Percentiles rank a stretch among this genome's conserved stretches.
phyloP scores from a whole-genome alignment of 1,139 yeast species.

The Taphrina flavorubra region DNA sequence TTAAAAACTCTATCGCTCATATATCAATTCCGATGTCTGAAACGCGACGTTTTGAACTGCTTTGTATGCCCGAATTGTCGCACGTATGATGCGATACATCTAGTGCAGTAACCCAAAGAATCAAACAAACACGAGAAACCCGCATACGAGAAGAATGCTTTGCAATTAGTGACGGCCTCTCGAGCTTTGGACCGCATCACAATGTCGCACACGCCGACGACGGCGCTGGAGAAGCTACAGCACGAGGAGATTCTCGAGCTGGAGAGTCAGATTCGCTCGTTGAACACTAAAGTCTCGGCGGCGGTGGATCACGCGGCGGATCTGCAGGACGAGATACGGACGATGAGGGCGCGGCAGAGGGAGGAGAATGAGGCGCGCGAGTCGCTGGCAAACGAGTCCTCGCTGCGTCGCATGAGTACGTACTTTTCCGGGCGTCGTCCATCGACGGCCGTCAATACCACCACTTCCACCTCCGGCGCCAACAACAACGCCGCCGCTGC shows the following conservation, averaged over 20 bases:
- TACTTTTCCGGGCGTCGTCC: conserved; percentile 28
- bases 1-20: not conserved
- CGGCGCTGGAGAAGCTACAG: conserved; percentile 15
- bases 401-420: conserved; percentile 30
- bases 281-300: conserved; percentile 35
- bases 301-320: conserved; percentile 40
- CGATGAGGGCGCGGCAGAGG: conserved; percentile 29
- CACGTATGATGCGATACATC: no score
- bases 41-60: not conserved
- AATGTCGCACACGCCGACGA: conserved; percentile 10
- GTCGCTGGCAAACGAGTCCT: conserved; percentile 22
- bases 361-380: conserved; percentile 23
- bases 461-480: not conserved
- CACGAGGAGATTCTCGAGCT: conserved; percentile 34
- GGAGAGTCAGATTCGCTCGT: conserved; percentile 26
- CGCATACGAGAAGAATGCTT: not conserved
- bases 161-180: no score
- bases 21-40: not conserved
- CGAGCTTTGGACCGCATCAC: no score
- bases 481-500: not conserved
- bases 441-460: not conserved
- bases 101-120: no score
- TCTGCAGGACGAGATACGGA: conserved; percentile 31
- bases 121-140: no score
- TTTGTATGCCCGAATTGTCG: no score